phyloP scores from a whole-genome alignment of 2,329 filamentous ascomycete genomes.

The Hawksworthiomyces lignivorus region DNA sequence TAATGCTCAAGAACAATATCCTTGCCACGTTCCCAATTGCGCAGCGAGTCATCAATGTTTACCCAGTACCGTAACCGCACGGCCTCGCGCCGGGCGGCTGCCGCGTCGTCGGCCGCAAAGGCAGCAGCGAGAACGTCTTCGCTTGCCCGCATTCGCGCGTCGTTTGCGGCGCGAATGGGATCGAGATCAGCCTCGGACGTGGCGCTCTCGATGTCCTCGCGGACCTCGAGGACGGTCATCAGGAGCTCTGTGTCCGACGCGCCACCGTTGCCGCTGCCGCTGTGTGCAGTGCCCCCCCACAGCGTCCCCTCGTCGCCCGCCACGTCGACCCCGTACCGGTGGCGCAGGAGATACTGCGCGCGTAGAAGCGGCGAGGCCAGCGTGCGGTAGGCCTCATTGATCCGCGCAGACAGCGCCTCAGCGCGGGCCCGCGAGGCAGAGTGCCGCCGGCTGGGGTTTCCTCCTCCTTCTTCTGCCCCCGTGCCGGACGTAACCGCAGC shows the following conservation, averaged over 20 bases:
- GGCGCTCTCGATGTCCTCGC: slow-evolving; percentile 68
- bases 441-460: neutral
- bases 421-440: slow-evolving; percentile 38
- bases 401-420: slow-evolving; percentile 69
- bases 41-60: slow-evolving; percentile 72
- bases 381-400: slow-evolving; percentile 90
- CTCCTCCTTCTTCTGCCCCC: neutral
- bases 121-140: slow-evolving; percentile 54
- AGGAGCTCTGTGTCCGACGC: slow-evolving; percentile 50
- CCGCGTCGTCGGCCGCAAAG: slow-evolving; percentile 56
- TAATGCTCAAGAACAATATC: slow-evolving; percentile 46
- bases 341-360: slow-evolving; percentile 76
- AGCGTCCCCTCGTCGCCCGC: slow-evolving; percentile 66
- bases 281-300: too few species aligned
- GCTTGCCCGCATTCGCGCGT: slow-evolving; percentile 55
- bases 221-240: slow-evolving; percentile 70
- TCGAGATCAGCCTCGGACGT: slow-evolving; percentile 56
- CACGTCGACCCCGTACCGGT: slow-evolving; percentile 67
- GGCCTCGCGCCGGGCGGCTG: slow-evolving; percentile 61
- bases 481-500: neutral
- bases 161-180: slow-evolving; percentile 56
- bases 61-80: slow-evolving; percentile 83
- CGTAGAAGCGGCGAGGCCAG: slow-evolving; percentile 68
- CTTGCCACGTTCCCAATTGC: slow-evolving; percentile 78
- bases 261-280: neutral